Evolutionary conservation across 495 filamentous ascomycete species (phyloP), one percentile per base, ranked within the genome.

Genomic region (Haplographium delicatum): DNA sequence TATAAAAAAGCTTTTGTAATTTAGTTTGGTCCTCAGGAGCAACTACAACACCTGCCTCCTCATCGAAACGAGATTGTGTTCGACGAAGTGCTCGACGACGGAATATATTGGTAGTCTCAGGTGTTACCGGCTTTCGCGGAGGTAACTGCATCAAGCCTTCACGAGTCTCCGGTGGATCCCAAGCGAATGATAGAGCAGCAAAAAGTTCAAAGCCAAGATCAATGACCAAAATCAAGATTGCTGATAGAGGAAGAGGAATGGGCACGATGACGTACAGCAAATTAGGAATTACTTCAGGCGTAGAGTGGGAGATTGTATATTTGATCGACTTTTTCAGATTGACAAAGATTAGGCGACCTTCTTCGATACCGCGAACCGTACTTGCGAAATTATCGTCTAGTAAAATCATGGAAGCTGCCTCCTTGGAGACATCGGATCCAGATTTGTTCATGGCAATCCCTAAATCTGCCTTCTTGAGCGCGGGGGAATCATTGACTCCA

Each of bases 401-500:
- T 23, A 95, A 72, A 11, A 95, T 81, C 63, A 95, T 81, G 53
- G 88, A 85, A 0, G 86, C 84, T 2, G 88, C 88, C 59, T 90
- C 86, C 61, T 88, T 91, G n/a, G 89, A 85, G 18, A 91, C 88
- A 64, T 95, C 89, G 24, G 81, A 85, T 1, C 88, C 88, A 44
- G 82, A 72, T 26, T 85, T 85, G 20, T 54, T 54, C 85, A 93
- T 89, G 5, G 88, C 86, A 61, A 95, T 90, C 56, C 88, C 88
- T 28, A 93, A 79, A 65, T 95, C 88, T 15, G 89, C 85, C 24
- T 80, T 76, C 62, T 88, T 88, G 19, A 95, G 69, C 1, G 86
- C 86, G 1, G 88, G 87, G 3, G 85, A 83, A 64, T 93, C 89
- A 61, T 95, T 95, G 47, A 93, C 88, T 50, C 89, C 88, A 50